These are phyloP conservation scores for Fusarium ramigenum DNA, from an alignment of 2,329 filamentous ascomycete species.

Conservation along the genomic window DNA sequence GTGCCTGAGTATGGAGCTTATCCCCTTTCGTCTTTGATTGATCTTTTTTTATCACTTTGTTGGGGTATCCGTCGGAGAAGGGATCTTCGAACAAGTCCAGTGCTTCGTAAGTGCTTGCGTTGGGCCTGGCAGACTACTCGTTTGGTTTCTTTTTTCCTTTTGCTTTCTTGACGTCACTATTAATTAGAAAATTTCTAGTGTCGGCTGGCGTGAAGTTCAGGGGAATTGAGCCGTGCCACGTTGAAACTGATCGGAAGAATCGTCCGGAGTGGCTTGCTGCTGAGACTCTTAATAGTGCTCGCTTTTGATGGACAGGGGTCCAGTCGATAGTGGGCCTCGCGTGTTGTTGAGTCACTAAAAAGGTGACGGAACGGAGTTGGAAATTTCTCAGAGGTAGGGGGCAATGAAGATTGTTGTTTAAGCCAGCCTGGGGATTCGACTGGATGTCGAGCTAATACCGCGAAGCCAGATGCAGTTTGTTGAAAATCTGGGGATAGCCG, in stretches of 20 bases:
- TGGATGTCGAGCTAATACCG: slow-evolving; percentile 14
- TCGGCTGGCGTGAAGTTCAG: slow-evolving; percentile 26
- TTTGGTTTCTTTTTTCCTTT: not conserved
- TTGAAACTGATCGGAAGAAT: slow-evolving; percentile 26
- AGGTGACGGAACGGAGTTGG: slow-evolving; percentile 13
- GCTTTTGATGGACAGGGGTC: slow-evolving; percentile 17
- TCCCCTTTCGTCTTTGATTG: slow-evolving; percentile 39
- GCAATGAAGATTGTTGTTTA: slow-evolving; percentile 24
- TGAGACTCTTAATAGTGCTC: slow-evolving; percentile 15
- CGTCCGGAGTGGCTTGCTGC: slow-evolving; percentile 33
- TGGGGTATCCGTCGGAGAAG: not conserved
- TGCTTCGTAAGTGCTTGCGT: slow-evolving; percentile 31
- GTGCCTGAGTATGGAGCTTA: slow-evolving; percentile 30
- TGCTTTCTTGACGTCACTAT: slow-evolving; percentile 33
- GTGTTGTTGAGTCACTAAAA: slow-evolving; percentile 21
- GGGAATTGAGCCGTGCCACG: slow-evolving; percentile 34
- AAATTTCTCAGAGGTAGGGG: slow-evolving; percentile 4
- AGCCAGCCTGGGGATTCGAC: slow-evolving; percentile 9
- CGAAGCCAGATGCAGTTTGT: slow-evolving; percentile 13
- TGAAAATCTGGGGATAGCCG: slow-evolving; percentile 19
- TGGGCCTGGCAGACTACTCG: slow-evolving; percentile 1
- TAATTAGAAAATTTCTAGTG: slow-evolving; percentile 17
- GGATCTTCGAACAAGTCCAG: slow-evolving; percentile 5
- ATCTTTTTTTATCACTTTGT: slow-evolving; percentile 22
- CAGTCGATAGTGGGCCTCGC: slow-evolving; percentile 24